These are phyloP conservation scores for Asclepias syriaca DNA, from an alignment of 257 asterid genomes.

Conservation along the genomic window DNA sequence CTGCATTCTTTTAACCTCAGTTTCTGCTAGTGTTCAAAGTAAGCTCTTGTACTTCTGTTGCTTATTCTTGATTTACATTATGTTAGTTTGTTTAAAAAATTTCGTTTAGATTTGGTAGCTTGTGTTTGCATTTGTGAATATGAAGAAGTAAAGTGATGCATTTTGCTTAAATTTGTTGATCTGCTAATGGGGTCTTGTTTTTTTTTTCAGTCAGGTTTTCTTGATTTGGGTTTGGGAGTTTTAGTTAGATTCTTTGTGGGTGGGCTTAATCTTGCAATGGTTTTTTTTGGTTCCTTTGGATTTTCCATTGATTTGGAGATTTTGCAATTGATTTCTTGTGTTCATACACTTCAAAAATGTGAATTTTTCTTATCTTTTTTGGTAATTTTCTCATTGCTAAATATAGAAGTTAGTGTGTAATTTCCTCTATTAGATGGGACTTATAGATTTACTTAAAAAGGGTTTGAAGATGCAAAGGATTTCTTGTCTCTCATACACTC, in stretches of 20 bases:
- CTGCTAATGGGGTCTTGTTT: slow-evolving; percentile 1
- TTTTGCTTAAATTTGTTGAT: slow-evolving; percentile 11
- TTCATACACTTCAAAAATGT: neutral
- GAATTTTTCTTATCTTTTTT: neutral
- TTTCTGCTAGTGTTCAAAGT: slow-evolving; percentile 30
- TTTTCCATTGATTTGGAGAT: neutral
- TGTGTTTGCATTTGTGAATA: neutral
- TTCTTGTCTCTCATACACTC: neutral
- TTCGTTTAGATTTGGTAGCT: neutral
- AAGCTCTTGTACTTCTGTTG: neutral
- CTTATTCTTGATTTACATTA: neutral
- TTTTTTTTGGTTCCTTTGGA: neutral
- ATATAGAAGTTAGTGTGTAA: neutral
- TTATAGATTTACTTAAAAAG: neutral
- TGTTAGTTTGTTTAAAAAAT: neutral
- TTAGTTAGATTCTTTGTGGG: neutral
- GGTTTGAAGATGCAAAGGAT: neutral
- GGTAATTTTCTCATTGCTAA: neutral
- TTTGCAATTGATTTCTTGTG: neutral
- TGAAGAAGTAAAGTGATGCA: neutral
- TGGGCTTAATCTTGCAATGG: neutral
- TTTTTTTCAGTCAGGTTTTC: neutral
- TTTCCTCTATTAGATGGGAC: neutral
- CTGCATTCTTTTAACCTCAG: slow-evolving; percentile 34
- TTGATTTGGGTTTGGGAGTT: neutral